These are phyloP conservation scores for Rubia tinctorum DNA, from an alignment of 305 asterid genomes.

Conservation along the genomic window DNA sequence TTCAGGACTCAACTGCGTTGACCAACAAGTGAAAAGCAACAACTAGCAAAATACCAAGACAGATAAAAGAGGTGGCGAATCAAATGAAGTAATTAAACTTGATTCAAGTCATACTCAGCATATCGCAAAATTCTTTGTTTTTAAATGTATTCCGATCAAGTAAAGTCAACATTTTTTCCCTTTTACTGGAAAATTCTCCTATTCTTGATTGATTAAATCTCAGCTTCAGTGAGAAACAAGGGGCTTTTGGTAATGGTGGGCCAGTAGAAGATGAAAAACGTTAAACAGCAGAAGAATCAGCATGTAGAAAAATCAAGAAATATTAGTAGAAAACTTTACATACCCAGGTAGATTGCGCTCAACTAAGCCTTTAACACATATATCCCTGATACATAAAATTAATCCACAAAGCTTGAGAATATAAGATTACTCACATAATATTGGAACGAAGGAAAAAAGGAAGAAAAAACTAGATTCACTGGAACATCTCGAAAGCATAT, in stretches of 20 bases:
- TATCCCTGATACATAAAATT: slow-evolving; percentile 59
- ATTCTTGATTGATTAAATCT: neutral
- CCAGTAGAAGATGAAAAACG: neutral
- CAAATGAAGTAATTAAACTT: neutral
- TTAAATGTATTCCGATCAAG: neutral
- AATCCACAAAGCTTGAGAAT: slow-evolving; percentile 10
- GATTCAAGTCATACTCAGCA: neutral
- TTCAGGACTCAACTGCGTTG: neutral
- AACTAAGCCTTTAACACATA: slow-evolving; percentile 88
- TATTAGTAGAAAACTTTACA: slow-evolving; percentile 19
- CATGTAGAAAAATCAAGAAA: neutral
- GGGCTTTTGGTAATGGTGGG: neutral
- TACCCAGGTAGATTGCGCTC: slow-evolving; percentile 98
- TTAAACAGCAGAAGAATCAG: slow-evolving; percentile 10
- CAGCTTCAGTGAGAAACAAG: neutral
- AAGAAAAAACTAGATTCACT: neutral
- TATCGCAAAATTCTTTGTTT: neutral
- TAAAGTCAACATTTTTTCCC: neutral
- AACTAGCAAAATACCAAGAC: neutral
- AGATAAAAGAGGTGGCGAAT: neutral
- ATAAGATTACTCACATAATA: neutral
- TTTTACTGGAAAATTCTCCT: neutral
- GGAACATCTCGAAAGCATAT: slow-evolving; percentile 8
- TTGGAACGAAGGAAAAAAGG: neutral
- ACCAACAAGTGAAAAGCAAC: neutral